Conservation (phyloP, 139 green algal genomes). For the Ulvella scutata region DNA sequence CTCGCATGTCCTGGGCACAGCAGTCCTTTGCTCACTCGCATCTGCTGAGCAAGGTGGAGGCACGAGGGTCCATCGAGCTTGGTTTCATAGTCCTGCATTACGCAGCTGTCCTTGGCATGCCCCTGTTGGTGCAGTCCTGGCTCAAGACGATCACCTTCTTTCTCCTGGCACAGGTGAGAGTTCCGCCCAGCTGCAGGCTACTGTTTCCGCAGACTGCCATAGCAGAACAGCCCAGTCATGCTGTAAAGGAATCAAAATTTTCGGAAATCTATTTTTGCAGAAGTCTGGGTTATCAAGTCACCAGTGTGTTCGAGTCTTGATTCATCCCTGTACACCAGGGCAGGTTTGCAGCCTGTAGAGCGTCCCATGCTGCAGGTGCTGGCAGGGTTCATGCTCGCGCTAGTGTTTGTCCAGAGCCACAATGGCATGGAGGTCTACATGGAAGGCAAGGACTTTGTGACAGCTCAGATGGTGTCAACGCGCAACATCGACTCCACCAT, state of each 20-base stretch:
- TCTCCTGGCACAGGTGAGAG: slow-evolving; percentile 17
- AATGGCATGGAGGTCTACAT: slow-evolving; percentile 65
- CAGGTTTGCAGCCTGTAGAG: slow-evolving; percentile 5
- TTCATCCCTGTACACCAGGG: background rate
- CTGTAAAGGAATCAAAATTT: no score
- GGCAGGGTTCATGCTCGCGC: slow-evolving; percentile 29
- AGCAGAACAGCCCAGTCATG: no score
- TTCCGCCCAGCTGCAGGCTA: no score
- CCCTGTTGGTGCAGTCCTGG: slow-evolving; percentile 21
- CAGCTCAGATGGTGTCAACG: slow-evolving; percentile 45
- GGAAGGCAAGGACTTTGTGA: slow-evolving; percentile 44
- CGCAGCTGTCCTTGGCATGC: slow-evolving; percentile 13
- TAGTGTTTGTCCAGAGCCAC: slow-evolving; percentile 66
- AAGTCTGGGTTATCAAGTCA: no score
- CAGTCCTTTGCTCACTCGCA: slow-evolving; percentile 16
- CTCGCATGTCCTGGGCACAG: slow-evolving; percentile 36
- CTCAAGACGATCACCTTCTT: slow-evolving; percentile 18
- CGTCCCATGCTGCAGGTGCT: background rate
- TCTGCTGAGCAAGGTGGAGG: background rate
- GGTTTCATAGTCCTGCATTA: slow-evolving; percentile 29
- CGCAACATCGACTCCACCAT: slow-evolving; percentile 32
- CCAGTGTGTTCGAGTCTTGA: background rate
- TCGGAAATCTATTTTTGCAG: no score
- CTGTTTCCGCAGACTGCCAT: no score
- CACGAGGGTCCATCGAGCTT: slow-evolving; percentile 12